A percentile compares a stretch with the other conserved stretches of the same genome.
Conservation (phyloP, 1,284 basidiomycete genomes). For the Naganishia liquefaciens region DNA sequence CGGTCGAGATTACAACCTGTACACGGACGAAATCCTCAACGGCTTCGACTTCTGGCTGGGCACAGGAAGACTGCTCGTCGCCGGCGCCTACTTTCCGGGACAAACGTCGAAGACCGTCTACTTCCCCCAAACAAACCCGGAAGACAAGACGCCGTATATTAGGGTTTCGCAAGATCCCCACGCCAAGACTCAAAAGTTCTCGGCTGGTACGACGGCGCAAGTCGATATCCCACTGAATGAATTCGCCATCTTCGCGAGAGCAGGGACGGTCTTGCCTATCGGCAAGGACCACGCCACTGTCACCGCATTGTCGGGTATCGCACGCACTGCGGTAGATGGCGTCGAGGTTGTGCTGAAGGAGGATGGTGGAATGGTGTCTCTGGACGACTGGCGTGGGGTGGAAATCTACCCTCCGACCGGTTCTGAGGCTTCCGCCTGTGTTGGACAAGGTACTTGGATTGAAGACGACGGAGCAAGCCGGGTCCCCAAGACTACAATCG, state of each 20-base stretch:
- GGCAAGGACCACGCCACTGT: conserved; percentile 53
- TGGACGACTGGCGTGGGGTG: conserved; percentile 55
- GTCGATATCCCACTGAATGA: conserved; percentile 53
- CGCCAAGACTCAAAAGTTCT: conserved; percentile 23
- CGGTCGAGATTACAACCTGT: conserved; percentile 51
- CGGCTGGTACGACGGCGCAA: conserved; percentile 42
- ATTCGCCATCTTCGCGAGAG: conserved; percentile 53
- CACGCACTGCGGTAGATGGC: conserved; percentile 50
- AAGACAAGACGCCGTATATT: conserved; percentile 43
- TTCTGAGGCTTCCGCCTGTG: conserved; percentile 23
- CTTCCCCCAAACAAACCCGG: conserved; percentile 45
- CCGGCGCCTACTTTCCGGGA: conserved; percentile 50
- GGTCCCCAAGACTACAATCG: conserved; percentile 42
- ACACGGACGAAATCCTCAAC: conserved; percentile 48
- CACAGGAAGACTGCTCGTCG: conserved; percentile 50
- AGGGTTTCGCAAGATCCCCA: conserved; percentile 19
- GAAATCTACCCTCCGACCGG: conserved; percentile 51
- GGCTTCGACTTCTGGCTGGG: conserved; percentile 57
- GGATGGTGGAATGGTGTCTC: conserved; percentile 50
- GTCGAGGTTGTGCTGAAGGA: conserved; percentile 48
- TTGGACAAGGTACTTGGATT: conserved; percentile 46
- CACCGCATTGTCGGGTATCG: conserved; percentile 46
- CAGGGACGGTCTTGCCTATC: conserved; percentile 53
- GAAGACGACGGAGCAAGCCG: conserved; percentile 56
- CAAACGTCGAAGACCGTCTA: conserved; percentile 49